Evolutionary conservation across 495 filamentous ascomycete species (phyloP).

Genomic region (Tuber umbilicatum): DNA sequence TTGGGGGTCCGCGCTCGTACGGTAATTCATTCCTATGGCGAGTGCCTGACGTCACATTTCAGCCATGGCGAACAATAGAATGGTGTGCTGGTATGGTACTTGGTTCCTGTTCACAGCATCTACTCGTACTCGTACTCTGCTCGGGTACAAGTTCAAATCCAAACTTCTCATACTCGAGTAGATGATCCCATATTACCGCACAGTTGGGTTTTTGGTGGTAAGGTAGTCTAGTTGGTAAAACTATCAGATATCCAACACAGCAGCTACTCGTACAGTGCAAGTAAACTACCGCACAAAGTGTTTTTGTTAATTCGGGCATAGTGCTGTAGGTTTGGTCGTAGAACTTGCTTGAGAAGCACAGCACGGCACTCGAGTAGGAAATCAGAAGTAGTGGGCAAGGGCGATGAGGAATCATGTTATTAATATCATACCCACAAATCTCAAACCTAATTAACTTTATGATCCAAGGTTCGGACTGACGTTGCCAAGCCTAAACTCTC

Average conservation of each 20-base stretch:
- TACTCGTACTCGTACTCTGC: not conserved
- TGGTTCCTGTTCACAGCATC: not conserved
- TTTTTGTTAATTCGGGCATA: too few relatives aligned
- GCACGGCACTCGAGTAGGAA: too few relatives aligned
- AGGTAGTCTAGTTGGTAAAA: not conserved
- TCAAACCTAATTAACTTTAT: not conserved
- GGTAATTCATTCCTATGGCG: not conserved
- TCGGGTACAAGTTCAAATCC: too few relatives aligned
- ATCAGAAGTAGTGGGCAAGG: too few relatives aligned
- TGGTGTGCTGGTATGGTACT: not conserved
- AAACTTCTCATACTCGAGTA: not conserved
- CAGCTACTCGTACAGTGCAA: too few relatives aligned
- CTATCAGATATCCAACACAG: not conserved
- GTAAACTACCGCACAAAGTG: too few relatives aligned
- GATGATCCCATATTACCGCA: not conserved
- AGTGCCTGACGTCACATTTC: constrained; percentile 5
- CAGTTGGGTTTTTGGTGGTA: not conserved
- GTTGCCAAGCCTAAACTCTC: not conserved
- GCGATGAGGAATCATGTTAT: too few relatives aligned
- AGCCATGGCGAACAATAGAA: not conserved
- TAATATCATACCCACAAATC: too few relatives aligned
- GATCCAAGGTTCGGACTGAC: constrained; percentile 7
- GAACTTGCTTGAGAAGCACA: too few relatives aligned
- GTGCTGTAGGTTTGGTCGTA: too few relatives aligned
- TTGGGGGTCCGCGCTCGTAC: too few relatives aligned